Percentiles rank a stretch among this genome's conserved stretches.
Evolutionary conservation across 108 stramenopile species (phyloP).

Genomic region (Nannochloropsis salina): DNA sequence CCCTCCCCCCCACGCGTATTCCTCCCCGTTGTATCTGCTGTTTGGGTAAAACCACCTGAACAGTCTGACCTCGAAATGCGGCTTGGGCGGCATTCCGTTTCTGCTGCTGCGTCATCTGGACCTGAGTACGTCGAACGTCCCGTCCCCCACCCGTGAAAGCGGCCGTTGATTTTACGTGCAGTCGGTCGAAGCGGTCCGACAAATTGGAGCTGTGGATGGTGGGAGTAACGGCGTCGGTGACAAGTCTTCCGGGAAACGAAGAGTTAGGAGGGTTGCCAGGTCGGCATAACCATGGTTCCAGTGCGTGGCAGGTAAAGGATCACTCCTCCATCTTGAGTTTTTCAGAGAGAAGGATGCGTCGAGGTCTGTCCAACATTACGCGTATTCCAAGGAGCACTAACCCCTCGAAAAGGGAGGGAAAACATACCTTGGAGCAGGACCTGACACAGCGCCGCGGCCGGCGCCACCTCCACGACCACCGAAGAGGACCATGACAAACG

Average conservation of each 20-base stretch:
- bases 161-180: not conserved
- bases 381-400: no score
- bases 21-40: not conserved
- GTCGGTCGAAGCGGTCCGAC: not conserved
- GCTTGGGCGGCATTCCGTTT: not conserved
- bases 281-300: no score
- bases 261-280: no score
- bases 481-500: not conserved
- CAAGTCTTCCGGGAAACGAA: no score
- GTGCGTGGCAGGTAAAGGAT: no score
- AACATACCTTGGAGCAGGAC: not conserved
- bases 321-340: no score
- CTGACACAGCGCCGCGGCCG: not conserved
- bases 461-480: not conserved
- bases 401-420: not conserved
- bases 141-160: not conserved
- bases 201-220: not conserved
- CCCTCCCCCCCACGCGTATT: not conserved
- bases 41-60: constrained; percentile 1
- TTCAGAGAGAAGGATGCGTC: no score
- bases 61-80: constrained; percentile 7
- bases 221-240: not conserved
- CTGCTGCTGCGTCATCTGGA: not conserved
- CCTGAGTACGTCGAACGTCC: not conserved
- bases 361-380: no score